Base-by-base conservation (phyloP, 345 rosid species). In the Salix arbutifolia region DNA sequence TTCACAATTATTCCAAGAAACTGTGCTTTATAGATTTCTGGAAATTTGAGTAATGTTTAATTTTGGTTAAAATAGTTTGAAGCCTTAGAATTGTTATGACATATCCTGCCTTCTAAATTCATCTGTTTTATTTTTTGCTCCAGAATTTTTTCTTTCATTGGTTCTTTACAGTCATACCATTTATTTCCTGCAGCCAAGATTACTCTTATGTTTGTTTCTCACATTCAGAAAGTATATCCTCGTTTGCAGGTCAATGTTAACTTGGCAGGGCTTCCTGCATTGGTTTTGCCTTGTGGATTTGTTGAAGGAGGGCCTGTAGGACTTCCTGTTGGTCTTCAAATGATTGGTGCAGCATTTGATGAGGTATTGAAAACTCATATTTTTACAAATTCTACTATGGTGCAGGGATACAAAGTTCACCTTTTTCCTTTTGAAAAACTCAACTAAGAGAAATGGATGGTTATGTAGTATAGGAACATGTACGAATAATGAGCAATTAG, bases 311-410 rank as follows among this genome's bases (percentile, higher is more conserved):
- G 93, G 58, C 72, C 89, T 42, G 80, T 80, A 2, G 89, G 91
- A 31, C 90, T 94, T 84, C 98, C 98, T 5, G 92, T 94, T 81
- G 97, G 97, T 82, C 92, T 92, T 86, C 98, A 92, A 84, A 91
- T 94, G 90, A 90, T 92, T 58, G 97, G 98, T 79, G 84, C 93
- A 31, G 93, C 97, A 62, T 92, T 92, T 84, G 91, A 90, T 78
- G 97, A 94, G 97, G 97, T 94, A 79, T 71, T 50, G 19, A 21
- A 72, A 38, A 53, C 76, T 44, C 48, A 5, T 25, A 61, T 4
- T 70, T 69, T 38, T 9, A 13, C 30, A 53, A 42, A 28, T 21
- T 67, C 7, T 56, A 25, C 42, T 18, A 16, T 21, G 48, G 48
- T 31, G 4, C 28, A 30, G 52, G 65, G 21, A 48, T 30, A 33